A percentile compares a stretch with the other conserved stretches of the same genome.
These are phyloP conservation scores for Rhodofomes roseus DNA, from an alignment of 1,284 basidiomycete genomes.

Conservation along the genomic window DNA sequence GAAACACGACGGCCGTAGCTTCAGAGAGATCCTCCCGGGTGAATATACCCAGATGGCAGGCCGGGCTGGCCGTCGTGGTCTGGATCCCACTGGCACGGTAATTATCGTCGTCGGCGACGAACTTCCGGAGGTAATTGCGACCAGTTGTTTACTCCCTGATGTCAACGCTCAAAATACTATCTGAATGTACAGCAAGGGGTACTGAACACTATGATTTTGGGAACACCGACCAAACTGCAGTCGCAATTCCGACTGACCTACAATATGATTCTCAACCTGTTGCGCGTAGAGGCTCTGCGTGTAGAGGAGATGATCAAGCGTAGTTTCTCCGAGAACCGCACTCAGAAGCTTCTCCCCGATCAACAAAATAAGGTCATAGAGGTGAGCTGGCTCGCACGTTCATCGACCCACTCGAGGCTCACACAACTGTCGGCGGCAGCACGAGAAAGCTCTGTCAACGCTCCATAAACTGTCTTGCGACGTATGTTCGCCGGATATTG, in stretches of 20 bases:
- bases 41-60: slow-evolving; percentile 99
- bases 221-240: slow-evolving; percentile 86
- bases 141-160: neutral
- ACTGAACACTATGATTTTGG: slow-evolving; percentile 90
- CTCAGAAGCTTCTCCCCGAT: slow-evolving; percentile 89
- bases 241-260: slow-evolving; percentile 99
- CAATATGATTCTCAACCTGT: slow-evolving; percentile 98
- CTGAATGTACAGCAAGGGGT: slow-evolving; percentile 53
- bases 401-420: neutral
- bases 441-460: slow-evolving; percentile 68
- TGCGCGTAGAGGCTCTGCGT: slow-evolving; percentile 92
- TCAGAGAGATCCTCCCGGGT: slow-evolving; percentile 86
- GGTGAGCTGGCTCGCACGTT: slow-evolving; percentile 39
- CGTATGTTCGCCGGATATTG: slow-evolving; percentile 68
- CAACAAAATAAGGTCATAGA: slow-evolving; percentile 86
- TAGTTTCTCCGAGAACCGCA: slow-evolving; percentile 97
- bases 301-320: slow-evolving; percentile 99
- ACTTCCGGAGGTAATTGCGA: slow-evolving; percentile 72
- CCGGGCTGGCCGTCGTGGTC: slow-evolving; percentile 91
- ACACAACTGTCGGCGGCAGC: slow-evolving; percentile 39
- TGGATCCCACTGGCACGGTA: slow-evolving; percentile 95
- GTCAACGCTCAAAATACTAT: neutral
- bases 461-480: slow-evolving; percentile 71
- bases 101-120: slow-evolving; percentile 86
- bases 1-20: slow-evolving; percentile 94